A percentile compares a stretch with the other conserved stretches of the same genome.
Evolutionary conservation across 345 rosid genomes (phyloP).

Genomic region (Euphorbia lathyris): DNA sequence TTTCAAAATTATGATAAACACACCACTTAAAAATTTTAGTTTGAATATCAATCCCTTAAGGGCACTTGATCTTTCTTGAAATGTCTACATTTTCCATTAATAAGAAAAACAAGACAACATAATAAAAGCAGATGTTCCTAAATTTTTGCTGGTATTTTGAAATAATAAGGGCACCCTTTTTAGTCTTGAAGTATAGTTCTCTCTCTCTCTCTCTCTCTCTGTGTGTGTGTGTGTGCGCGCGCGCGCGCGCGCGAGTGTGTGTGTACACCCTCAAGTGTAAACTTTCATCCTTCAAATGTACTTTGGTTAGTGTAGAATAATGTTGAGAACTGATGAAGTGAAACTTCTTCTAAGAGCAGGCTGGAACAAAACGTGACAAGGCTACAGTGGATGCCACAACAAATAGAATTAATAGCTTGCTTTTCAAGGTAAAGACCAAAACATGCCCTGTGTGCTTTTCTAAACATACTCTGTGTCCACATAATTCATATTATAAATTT

Average conservation of each 20-base stretch:
- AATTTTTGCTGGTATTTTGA: too few species aligned
- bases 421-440: constrained; percentile 59
- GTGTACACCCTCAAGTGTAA: neutral
- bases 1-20: neutral
- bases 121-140: too few species aligned
- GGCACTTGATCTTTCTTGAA: too few species aligned
- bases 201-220: too few species aligned
- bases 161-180: neutral
- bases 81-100: too few species aligned
- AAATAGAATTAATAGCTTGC: constrained; percentile 68
- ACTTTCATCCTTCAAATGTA: neutral
- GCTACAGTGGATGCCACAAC: constrained; percentile 64
- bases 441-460: neutral
- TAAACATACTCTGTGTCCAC: constrained; percentile 9
- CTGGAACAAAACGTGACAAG: constrained; percentile 77
- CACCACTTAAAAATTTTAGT: neutral
- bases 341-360: constrained; percentile 44
- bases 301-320: neutral
- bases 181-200: neutral
- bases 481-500: constrained; percentile 1
- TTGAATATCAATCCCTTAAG: neutral
- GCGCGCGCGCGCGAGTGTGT: too few species aligned
- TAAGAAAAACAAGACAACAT: too few species aligned
- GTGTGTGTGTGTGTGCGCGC: too few species aligned
- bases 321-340: constrained; percentile 16